These are phyloP conservation scores for Coprinopsis marcescibilis DNA, from an alignment of 768 basidiomycete genomes.

Conservation along the genomic window DNA sequence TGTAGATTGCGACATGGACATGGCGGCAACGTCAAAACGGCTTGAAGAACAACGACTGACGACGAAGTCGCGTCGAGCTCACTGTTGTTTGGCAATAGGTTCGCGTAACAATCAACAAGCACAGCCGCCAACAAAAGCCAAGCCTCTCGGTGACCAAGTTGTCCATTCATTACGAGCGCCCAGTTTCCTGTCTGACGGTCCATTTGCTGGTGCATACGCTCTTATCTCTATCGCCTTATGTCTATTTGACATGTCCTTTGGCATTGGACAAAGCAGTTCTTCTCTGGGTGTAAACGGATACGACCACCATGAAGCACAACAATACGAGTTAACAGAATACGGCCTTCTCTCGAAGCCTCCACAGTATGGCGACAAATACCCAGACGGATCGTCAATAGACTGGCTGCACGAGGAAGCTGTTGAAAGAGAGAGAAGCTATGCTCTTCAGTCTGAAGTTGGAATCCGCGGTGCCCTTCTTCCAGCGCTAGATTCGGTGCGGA, in stretches of 20 bases:
- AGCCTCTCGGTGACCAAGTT: no score
- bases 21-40: not conserved
- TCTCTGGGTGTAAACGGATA: conserved; percentile 13
- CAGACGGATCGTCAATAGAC: conserved; percentile 61
- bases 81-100: not conserved
- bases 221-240: conserved; percentile 12
- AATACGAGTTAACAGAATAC: conserved; percentile 42
- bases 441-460: conserved; percentile 45
- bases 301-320: conserved; percentile 26
- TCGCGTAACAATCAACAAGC: no score
- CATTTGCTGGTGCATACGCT: no score
- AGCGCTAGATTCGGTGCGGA: conserved; percentile 48
- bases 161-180: no score
- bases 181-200: no score
- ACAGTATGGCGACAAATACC: conserved; percentile 35
- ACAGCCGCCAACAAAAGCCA: no score
- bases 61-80: not conserved
- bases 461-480: conserved; percentile 51
- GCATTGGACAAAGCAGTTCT: conserved; percentile 19
- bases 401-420: conserved; percentile 63
- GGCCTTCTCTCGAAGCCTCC: conserved; percentile 28
- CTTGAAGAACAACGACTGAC: not conserved
- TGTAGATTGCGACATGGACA: not conserved
- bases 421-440: conserved; percentile 52
- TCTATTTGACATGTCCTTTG: conserved; percentile 21